Percentiles rank a stretch among this genome's conserved stretches.
phyloP scores from a whole-genome alignment of 2,329 filamentous ascomycete genomes.

The Colletotrichum tamarilloi region DNA sequence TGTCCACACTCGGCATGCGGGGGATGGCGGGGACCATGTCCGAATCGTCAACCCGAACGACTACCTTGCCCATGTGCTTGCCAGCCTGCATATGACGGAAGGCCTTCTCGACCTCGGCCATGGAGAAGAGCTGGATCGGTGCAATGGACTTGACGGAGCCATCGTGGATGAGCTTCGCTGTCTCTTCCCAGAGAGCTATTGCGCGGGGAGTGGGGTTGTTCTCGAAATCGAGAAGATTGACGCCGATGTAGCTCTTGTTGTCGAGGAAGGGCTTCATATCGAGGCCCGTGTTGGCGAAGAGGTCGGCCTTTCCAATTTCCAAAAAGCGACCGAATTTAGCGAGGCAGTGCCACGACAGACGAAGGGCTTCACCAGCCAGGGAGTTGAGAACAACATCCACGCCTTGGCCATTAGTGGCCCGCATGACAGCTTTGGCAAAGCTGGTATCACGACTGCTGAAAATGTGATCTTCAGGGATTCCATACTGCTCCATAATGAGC shows the following conservation, averaged over 20 bases:
- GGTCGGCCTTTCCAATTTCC: constrained; percentile 55
- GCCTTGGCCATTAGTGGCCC: constrained; percentile 42
- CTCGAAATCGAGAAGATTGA: constrained; percentile 49
- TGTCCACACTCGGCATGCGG: constrained; percentile 10
- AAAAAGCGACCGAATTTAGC: constrained; percentile 58
- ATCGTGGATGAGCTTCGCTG: constrained; percentile 36
- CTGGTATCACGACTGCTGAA: constrained; percentile 41
- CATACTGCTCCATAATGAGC: constrained; percentile 42
- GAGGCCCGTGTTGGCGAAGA: constrained; percentile 52
- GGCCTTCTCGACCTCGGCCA: constrained; percentile 43
- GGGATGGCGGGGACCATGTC: constrained; percentile 15
- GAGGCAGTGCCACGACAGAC: constrained; percentile 56
- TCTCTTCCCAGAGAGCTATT: constrained; percentile 40
- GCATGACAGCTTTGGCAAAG: constrained; percentile 45
- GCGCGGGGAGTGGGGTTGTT: constrained; percentile 41
- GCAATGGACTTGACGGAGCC: constrained; percentile 40
- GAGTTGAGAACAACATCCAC: constrained; percentile 54
- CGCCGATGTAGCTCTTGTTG: constrained; percentile 58
- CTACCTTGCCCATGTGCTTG: constrained; percentile 51
- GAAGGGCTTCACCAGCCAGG: constrained; percentile 53
- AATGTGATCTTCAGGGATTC: constrained; percentile 42
- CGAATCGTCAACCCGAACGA: constrained; percentile 37
- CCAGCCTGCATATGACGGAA: constrained; percentile 51
- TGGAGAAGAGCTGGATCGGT: constrained; percentile 42
- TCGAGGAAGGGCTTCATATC: constrained; percentile 59